Base-by-base conservation (phyloP, 495 filamentous ascomycete species). In the Barbatosphaeria neglecta region DNA sequence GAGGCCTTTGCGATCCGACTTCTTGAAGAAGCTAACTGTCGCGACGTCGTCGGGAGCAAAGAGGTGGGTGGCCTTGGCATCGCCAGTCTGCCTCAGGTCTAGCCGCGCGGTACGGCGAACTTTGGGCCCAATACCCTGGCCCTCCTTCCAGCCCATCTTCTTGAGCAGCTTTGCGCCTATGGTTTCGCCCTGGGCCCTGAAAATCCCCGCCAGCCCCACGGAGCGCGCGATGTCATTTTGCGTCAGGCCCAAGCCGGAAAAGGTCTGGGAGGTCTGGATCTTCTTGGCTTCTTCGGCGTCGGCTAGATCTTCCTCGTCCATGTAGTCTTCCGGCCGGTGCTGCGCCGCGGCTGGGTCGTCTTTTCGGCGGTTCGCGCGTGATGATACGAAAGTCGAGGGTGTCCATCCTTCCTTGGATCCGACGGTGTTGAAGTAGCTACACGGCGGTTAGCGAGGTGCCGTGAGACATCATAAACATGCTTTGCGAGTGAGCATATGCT, bases 321-420 rank as follows among this genome's bases (percentile, higher is more conserved):
- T 98, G 50, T 88, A 97, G 58, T 98, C 92, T 55, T 97, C 90
- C 8, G 81, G 74, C 24, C 80, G 80, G 59, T 86, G 80, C 54
- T 80, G 68, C 10, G 53, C 18, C 0, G 62, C 16, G 6, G 74
- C 70, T 13, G 67, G 47, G 20, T 63, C 73, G 68, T 90, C 81
- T 53, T 86, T 83, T 45, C 77, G 76, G 41, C 86, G 83, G 50
- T 86, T 86, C 33, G 80, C 65, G 0, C 92, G 85, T 31, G 92
- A 95, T 4, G 89, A 96, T 27, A 95, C 82, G 57, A 97, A 98
- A 6, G 84, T 83, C 11, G 87, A 74, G 7, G 92, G 92, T 11
- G 84, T 83, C 90, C 90, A 98, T 67, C 92, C 92, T 75, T 98
- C 90, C 66, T 97, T 97, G 7, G 88, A 95, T 23, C 92, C 93